phyloP scores from a whole-genome alignment of 208 protist genomes.

The Trypanosoma boissoni region DNA sequence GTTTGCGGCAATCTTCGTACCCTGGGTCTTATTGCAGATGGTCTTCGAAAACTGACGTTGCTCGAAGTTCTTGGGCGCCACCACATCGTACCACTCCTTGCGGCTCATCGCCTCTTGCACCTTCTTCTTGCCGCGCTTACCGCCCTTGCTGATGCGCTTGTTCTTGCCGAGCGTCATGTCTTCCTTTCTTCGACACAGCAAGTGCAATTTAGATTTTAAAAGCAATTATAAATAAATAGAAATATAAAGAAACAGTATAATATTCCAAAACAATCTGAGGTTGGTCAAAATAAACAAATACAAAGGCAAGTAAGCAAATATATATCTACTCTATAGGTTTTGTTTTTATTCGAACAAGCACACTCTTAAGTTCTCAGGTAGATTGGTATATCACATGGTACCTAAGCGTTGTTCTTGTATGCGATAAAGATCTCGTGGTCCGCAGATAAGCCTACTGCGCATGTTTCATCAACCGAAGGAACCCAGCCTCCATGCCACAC shows the following conservation, averaged over 20 bases:
- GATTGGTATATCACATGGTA: neutral
- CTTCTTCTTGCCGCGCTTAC: conserved; percentile 95
- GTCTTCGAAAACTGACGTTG: conserved; percentile 96
- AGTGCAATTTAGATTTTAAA: neutral
- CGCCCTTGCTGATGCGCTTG: conserved; percentile 95
- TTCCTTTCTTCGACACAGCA: neutral
- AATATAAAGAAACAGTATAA: neutral
- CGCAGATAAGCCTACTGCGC: conserved; percentile 66
- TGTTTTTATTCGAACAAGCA: too few relatives aligned
- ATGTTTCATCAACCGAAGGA: conserved; percentile 24
- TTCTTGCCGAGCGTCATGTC: conserved; percentile 94
- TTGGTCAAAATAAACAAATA: too few relatives aligned
- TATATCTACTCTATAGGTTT: too few relatives aligned
- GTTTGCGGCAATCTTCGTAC: conserved; percentile 95
- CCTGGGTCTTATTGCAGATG: conserved; percentile 96
- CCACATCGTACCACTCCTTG: conserved; percentile 99
- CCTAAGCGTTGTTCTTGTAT: conserved; percentile 20
- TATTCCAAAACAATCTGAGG: neutral
- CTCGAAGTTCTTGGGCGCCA: conserved; percentile 96
- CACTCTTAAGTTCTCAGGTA: too few relatives aligned
- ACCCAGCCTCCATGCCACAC: conserved; percentile 81
- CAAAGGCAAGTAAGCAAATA: too few relatives aligned
- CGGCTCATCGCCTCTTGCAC: conserved; percentile 96
- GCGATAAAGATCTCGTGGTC: conserved; percentile 66
- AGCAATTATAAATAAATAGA: neutral